Conservation (phyloP, 495 filamentous ascomycete species). For the Hypomontagnella monticulosa region DNA sequence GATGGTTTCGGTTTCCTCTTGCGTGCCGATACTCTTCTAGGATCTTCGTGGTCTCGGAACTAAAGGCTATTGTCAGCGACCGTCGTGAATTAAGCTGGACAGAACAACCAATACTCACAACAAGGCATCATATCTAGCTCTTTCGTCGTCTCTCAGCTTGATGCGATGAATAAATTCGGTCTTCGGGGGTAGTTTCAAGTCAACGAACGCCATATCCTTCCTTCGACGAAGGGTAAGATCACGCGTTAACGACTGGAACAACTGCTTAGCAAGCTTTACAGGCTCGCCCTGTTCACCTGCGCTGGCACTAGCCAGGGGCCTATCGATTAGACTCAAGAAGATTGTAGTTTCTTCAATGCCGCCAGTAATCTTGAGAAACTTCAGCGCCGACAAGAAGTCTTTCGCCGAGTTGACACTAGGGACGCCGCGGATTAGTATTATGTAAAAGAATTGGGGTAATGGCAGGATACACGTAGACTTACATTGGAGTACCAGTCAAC, state of each 20-base stretch:
- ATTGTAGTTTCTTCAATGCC: constrained; percentile 78
- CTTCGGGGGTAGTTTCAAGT: constrained; percentile 80
- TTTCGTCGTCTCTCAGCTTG: constrained; percentile 77
- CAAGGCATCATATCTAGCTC: constrained; percentile 81
- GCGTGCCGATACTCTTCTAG: constrained; percentile 65
- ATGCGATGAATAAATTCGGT: constrained; percentile 84
- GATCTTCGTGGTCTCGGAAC: constrained; percentile 77
- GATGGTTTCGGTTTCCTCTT: constrained; percentile 42
- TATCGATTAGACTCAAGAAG: constrained; percentile 78
- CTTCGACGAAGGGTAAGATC: constrained; percentile 85
- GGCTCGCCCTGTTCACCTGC: constrained; percentile 47
- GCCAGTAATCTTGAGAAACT: constrained; percentile 80
- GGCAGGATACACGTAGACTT: constrained; percentile 23
- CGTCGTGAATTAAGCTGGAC: neutral
- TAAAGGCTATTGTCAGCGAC: constrained; percentile 47
- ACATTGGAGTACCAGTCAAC: constrained; percentile 82
- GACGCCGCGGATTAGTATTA: constrained; percentile 20
- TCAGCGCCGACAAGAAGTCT: constrained; percentile 83
- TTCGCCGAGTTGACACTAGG: constrained; percentile 75
- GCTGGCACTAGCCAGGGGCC: constrained; percentile 71
- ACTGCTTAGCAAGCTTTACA: constrained; percentile 55
- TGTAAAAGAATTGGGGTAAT: neutral
- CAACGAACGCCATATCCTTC: constrained; percentile 91
- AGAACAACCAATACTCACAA: constrained; percentile 53
- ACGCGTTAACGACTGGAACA: constrained; percentile 81